Conservation (phyloP, 2,329 filamentous ascomycete species). For the Fusarium nisikadoi region DNA sequence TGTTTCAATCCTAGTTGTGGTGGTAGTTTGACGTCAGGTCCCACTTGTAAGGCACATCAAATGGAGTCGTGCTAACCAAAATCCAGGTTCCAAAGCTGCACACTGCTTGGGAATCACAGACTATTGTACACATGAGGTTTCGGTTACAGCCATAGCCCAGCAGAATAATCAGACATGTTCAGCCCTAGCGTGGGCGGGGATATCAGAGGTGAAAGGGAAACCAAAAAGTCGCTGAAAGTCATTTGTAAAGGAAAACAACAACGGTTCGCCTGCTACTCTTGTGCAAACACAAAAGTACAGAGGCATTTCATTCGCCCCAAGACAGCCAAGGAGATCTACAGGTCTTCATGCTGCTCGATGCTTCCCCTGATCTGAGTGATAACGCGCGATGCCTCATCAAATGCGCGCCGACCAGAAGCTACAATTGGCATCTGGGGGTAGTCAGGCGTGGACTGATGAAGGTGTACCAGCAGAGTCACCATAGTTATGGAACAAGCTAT, state of each 20-base stretch:
- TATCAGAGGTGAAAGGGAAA: conserved; percentile 20
- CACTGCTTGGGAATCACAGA: background rate
- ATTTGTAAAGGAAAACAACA: background rate
- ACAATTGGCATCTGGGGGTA: conserved; percentile 70
- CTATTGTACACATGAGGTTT: background rate
- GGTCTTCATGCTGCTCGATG: conserved; percentile 47
- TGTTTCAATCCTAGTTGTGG: background rate
- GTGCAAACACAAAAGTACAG: background rate
- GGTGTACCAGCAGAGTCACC: conserved; percentile 73
- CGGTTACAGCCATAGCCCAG: background rate
- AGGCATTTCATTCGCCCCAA: background rate
- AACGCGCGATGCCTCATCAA: conserved; percentile 50
- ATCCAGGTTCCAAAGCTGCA: background rate
- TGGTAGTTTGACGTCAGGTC: background rate
- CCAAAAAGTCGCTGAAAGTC: background rate
- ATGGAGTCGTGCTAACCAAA: background rate
- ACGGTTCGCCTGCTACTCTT: background rate
- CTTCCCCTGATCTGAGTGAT: conserved; percentile 45
- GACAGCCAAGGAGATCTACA: conserved; percentile 27
- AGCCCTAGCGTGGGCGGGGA: conserved; percentile 19
- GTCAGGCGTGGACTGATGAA: conserved; percentile 70
- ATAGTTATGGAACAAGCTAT: conserved; percentile 81
- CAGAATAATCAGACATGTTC: background rate
- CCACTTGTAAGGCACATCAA: conserved; percentile 6
- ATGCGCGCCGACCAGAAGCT: conserved; percentile 49